Evolutionary conservation across 106 monocot species (phyloP).

Genomic region (Hemerocallis citrina): DNA sequence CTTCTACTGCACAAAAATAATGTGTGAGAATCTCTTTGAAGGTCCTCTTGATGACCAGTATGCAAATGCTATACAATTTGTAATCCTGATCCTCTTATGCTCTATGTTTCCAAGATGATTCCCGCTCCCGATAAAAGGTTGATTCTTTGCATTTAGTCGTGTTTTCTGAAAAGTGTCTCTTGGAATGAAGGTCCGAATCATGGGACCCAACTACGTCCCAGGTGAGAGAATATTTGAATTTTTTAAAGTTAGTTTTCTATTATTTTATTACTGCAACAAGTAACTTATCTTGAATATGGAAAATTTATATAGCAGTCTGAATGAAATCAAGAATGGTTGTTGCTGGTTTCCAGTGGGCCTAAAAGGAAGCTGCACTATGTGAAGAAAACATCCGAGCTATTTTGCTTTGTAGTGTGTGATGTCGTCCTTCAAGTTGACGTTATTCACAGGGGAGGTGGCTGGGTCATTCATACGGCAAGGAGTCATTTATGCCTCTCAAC

Average conservation of each 20-base stretch:
- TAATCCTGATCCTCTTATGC: conserved; percentile 26
- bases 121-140: conserved; percentile 27
- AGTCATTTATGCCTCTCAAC: conserved; percentile 40
- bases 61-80: conserved; percentile 25
- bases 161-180: conserved; percentile 18
- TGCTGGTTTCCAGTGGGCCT: conserved; percentile 50
- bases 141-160: conserved; percentile 26
- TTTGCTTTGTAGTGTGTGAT: conserved; percentile 39
- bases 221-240: conserved; percentile 23
- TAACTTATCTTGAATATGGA: conserved; percentile 18
- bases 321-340: conserved; percentile 45
- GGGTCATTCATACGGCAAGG: conserved; percentile 40
- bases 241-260: too few species aligned
- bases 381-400: conserved; percentile 47
- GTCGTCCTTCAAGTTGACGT: conserved; percentile 35
- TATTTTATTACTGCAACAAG: too few species aligned
- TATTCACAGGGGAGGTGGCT: conserved; percentile 38
- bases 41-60: conserved; percentile 21
- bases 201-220: conserved; percentile 2
- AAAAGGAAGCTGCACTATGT: conserved; percentile 33
- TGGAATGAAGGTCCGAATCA: conserved; percentile 17
- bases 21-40: conserved; percentile 26
- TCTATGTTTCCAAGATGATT: conserved; percentile 32
- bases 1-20: conserved; percentile 23
- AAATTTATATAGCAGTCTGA: conserved; percentile 30